Percentiles rank a stretch among this genome's conserved stretches.
These are phyloP conservation scores for Ramichloridium luteum DNA, from an alignment of 2,329 filamentous ascomycete species.

Conservation along the genomic window DNA sequence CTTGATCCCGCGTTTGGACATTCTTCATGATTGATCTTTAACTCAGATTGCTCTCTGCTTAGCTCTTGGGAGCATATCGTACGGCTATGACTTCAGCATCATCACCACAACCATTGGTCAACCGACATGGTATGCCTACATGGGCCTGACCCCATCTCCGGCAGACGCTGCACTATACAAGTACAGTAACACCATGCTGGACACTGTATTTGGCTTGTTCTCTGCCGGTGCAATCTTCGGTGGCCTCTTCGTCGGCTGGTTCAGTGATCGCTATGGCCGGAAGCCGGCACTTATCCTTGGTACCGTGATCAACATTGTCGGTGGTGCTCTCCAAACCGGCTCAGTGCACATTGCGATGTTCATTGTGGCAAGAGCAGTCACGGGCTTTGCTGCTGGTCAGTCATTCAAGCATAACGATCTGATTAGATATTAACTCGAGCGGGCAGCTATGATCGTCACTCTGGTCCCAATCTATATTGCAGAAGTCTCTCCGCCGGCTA, in stretches of 20 bases:
- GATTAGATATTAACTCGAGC: too few relatives aligned
- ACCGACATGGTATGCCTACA: neutral
- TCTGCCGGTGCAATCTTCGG: slow-evolving; percentile 31
- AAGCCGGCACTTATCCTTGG: slow-evolving; percentile 29
- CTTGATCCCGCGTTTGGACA: too few relatives aligned
- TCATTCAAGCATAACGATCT: too few relatives aligned
- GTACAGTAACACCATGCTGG: slow-evolving; percentile 32
- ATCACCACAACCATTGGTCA: slow-evolving; percentile 2
- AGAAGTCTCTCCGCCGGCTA: slow-evolving; percentile 2
- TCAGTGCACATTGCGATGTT: slow-evolving; percentile 30
- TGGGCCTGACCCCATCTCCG: too few relatives aligned
- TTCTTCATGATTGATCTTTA: too few relatives aligned
- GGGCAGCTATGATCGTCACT: slow-evolving; percentile 2
- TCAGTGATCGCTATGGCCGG: slow-evolving; percentile 27
- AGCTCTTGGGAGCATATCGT: slow-evolving; percentile 1
- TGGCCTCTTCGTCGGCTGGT: slow-evolving; percentile 29
- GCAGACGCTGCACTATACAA: too few relatives aligned
- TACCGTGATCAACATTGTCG: slow-evolving; percentile 27
- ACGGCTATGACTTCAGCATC: slow-evolving; percentile 2
- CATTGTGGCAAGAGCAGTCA: slow-evolving; percentile 27
- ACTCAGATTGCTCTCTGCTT: too few relatives aligned
- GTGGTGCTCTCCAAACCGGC: slow-evolving; percentile 29
- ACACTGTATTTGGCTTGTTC: slow-evolving; percentile 35
- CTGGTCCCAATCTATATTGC: slow-evolving; percentile 1
- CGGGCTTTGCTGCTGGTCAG: slow-evolving; percentile 26